Evolutionary conservation across 257 asterid species (phyloP).

Genomic region (Nicotiana obtusifolia): DNA sequence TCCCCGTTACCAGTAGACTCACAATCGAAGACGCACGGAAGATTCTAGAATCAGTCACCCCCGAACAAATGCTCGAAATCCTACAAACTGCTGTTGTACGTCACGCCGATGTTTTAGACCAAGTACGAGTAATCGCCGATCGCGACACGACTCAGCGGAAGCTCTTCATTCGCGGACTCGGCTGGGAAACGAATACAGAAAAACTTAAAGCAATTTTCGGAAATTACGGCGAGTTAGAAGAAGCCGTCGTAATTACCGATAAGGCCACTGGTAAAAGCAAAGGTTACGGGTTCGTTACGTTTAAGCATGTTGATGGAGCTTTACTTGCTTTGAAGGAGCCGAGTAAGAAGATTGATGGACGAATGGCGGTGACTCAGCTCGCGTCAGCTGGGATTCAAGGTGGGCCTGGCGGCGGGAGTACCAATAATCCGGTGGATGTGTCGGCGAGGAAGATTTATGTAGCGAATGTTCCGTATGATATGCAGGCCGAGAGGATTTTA

Average conservation of each 20-base stretch:
- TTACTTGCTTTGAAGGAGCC: constrained; percentile 72
- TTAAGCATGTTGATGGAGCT: constrained; percentile 73
- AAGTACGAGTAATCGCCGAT: constrained; percentile 57
- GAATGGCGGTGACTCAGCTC: constrained; percentile 79
- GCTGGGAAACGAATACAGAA: constrained; percentile 86
- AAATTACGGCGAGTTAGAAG: constrained; percentile 62
- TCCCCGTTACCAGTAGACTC: constrained; percentile 33
- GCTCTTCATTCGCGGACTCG: constrained; percentile 84
- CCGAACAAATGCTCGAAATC: constrained; percentile 57
- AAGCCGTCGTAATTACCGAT: constrained; percentile 74
- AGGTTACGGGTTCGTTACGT: constrained; percentile 75
- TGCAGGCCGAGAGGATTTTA: constrained; percentile 64
- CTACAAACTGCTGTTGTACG: constrained; percentile 54
- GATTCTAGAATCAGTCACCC: constrained; percentile 56
- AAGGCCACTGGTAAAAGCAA: constrained; percentile 70
- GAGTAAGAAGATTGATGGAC: constrained; percentile 72
- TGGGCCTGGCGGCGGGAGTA: constrained; percentile 41
- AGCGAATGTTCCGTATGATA: constrained; percentile 68
- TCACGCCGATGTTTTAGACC: constrained; percentile 64
- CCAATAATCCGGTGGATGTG: constrained; percentile 46
- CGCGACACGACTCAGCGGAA: constrained; percentile 61
- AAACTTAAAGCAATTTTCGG: constrained; percentile 57
- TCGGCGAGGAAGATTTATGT: constrained; percentile 76
- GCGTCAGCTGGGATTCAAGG: constrained; percentile 71
- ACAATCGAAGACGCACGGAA: constrained; percentile 56